Evolutionary conservation across 768 basidiomycete genomes (phyloP).

Genomic region (Rossbeevera mucosa): DNA sequence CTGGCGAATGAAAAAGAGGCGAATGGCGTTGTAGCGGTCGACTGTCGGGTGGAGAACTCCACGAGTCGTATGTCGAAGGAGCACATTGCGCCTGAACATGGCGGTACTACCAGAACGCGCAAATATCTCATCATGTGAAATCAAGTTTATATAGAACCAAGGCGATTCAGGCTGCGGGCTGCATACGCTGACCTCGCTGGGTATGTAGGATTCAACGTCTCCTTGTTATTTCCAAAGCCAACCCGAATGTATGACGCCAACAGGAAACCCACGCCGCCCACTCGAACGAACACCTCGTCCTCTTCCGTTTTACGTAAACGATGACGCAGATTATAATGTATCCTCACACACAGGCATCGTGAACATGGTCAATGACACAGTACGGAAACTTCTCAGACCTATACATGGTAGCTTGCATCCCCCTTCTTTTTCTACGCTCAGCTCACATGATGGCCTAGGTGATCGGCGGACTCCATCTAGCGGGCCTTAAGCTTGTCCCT

Average conservation of each 20-base stretch:
- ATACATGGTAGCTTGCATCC: constrained; percentile 57
- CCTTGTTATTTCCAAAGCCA: too few species aligned
- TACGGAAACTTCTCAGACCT: constrained; percentile 57
- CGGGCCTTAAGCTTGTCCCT: constrained; percentile 55
- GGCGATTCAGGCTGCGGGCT: too few species aligned
- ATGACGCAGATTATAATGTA: too few species aligned
- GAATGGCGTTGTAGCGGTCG: constrained; percentile 57
- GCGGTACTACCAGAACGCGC: not conserved
- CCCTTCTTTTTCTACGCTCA: not conserved
- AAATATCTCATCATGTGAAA: too few species aligned
- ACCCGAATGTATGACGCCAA: too few species aligned
- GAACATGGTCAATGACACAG: constrained; percentile 73
- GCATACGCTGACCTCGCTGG: too few species aligned
- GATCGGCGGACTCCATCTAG: constrained; percentile 85
- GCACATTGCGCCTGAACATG: constrained; percentile 13
- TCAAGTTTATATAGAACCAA: too few species aligned
- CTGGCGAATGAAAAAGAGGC: constrained; percentile 50
- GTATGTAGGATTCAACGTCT: too few species aligned
- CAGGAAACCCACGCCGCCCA: too few species aligned
- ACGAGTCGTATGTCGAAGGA: constrained; percentile 25
- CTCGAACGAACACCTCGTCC: too few species aligned
- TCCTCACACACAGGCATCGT: constrained; percentile 77
- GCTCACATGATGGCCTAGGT: not conserved
- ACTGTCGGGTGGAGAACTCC: constrained; percentile 29
- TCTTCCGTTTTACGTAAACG: too few species aligned